phyloP scores from a whole-genome alignment of 225 moss, liverwort and hornwort genomes.

The Sphagnum tenellum region DNA sequence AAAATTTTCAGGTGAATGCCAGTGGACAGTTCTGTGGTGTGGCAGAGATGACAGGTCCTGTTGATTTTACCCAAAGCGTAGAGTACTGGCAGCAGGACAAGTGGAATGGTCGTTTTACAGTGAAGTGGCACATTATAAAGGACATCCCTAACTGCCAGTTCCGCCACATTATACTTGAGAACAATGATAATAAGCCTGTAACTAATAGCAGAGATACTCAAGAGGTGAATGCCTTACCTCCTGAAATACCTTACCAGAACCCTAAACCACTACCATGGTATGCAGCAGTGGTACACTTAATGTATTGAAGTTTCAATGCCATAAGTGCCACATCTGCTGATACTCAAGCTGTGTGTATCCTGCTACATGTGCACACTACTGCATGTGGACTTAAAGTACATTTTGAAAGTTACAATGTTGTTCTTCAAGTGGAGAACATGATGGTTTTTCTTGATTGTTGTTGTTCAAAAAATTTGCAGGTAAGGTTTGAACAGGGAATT shows the following conservation, averaged over 20 bases:
- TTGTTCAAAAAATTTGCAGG: constrained; percentile 19
- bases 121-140: constrained; percentile 96
- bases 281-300: too few relatives aligned
- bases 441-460: constrained; percentile 2
- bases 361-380: too few relatives aligned
- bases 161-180: constrained; percentile 92
- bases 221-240: constrained; percentile 42
- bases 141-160: constrained; percentile 98
- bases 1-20: constrained; percentile 75
- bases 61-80: constrained; percentile 89
- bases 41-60: constrained; percentile 90
- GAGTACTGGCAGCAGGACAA: constrained; percentile 99
- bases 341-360: too few relatives aligned
- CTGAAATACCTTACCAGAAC: neutral
- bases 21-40: constrained; percentile 99
- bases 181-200: constrained; percentile 97
- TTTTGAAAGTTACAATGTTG: neutral
- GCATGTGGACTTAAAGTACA: too few relatives aligned
- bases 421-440: neutral
- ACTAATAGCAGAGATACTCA: constrained; percentile 99
- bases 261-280: too few relatives aligned
- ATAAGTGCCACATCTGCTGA: too few relatives aligned
- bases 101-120: constrained; percentile 95
- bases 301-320: too few relatives aligned
- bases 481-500: constrained; percentile 82